Base-by-base conservation (phyloP, 331 rosid species). In the Acacia concinna region DNA sequence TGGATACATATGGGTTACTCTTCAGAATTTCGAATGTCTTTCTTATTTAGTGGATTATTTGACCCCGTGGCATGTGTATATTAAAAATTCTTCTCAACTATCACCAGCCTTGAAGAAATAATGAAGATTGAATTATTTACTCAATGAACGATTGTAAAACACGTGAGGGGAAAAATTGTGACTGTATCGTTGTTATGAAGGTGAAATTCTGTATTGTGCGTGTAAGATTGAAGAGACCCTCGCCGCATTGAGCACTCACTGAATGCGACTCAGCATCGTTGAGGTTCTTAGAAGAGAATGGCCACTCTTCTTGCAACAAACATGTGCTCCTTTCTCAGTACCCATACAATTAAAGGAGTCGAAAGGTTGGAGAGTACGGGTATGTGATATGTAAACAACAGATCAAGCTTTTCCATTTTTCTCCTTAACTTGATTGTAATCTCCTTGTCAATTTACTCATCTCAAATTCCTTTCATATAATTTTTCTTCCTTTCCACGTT, bases 251-350 rank as follows among this genome's bases (percentile, higher is more conserved):
- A 49, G 70, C 56, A 63, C 40, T 63, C 57, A 28, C 80, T 81
- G 74, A 34, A 71, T 78, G 81, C 56, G 43, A 46, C 73, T 78
- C 75, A 32, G 25, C 79, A 62, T 68, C 72, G 34, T 44, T 70
- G 77, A 83, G 76, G 67, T 60, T 13, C 35, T 30, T 75, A 72
- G 37, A 75, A 75, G 82, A 83, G 49, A 79, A 94, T 94, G 98
- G 83, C 84, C 4, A 49, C 68, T 81, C 78, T 80, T 69, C 73
- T 90, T 38, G 82, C 86, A 31, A 85, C 90, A 47, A 87, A 86
- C 71, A 64, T 82, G 56, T 86, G 85, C 79, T 86, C 85, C 65
- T 82, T 67, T 56, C 27, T 79, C 41, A 76, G 73, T 76, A 86
- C 85, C 21, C 80, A 69, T 44, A 68, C 83, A 14, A 60, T 56